Evolutionary conservation across 352 stramenopile genomes (phyloP).

Genomic region (Pythium aquatile): DNA sequence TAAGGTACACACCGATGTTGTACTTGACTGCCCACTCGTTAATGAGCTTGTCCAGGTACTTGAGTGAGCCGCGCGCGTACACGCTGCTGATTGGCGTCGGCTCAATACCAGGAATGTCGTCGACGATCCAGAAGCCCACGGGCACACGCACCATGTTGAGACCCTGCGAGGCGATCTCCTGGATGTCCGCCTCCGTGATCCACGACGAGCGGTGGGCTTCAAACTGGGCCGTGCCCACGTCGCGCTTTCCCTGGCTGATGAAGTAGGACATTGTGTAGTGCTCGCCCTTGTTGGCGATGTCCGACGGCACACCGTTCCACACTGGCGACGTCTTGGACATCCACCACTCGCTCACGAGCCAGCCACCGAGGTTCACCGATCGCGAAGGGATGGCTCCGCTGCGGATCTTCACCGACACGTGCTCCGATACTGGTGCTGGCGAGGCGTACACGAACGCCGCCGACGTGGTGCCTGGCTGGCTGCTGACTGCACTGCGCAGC

Average conservation of each 20-base stretch:
- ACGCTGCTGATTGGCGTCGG: slow-evolving; percentile 1
- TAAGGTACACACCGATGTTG: slow-evolving; percentile 55
- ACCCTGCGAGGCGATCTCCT: slow-evolving; percentile 28
- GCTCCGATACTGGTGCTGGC: neutral
- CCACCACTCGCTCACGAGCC: slow-evolving; percentile 38
- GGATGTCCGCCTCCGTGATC: slow-evolving; percentile 31
- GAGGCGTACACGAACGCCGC: neutral
- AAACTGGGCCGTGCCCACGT: neutral
- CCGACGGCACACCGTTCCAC: slow-evolving; percentile 55
- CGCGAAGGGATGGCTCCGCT: slow-evolving; percentile 23
- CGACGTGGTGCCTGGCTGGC: neutral
- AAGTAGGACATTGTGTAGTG: slow-evolving; percentile 6
- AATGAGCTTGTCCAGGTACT: slow-evolving; percentile 57
- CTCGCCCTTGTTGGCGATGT: slow-evolving; percentile 21
- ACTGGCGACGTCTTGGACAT: slow-evolving; percentile 55
- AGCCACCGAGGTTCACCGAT: slow-evolving; percentile 60
- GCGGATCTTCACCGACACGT: slow-evolving; percentile 28
- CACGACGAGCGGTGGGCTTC: slow-evolving; percentile 26
- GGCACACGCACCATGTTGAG: slow-evolving; percentile 37
- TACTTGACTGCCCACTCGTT: slow-evolving; percentile 48
- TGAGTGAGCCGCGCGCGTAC: slow-evolving; percentile 29
- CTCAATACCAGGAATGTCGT: slow-evolving; percentile 13
- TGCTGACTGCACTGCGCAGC: neutral
- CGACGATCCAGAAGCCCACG: slow-evolving; percentile 57
- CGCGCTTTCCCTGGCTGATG: neutral